Conservation (phyloP, 2,329 filamentous ascomycete species). For the Rhexocercosporidium sp. region DNA sequence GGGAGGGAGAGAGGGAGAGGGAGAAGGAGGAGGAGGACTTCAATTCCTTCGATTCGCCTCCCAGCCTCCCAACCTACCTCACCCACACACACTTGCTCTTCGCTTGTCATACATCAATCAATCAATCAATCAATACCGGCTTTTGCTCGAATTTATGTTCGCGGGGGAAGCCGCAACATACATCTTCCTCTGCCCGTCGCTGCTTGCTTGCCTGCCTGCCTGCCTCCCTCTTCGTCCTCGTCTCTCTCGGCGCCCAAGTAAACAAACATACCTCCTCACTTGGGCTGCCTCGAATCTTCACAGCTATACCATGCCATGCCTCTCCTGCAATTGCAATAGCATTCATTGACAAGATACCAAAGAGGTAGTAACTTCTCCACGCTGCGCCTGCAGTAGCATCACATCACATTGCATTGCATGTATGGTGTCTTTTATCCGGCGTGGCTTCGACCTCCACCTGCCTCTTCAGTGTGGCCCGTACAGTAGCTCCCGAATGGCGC, state of each 20-base stretch:
- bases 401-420: neutral
- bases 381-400: neutral
- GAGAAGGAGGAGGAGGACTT: too few species aligned
- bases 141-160: too few species aligned
- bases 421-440: conserved; percentile 4
- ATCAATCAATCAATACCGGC: too few species aligned
- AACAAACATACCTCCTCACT: neutral
- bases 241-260: too few species aligned
- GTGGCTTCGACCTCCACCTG: conserved; percentile 1
- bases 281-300: neutral
- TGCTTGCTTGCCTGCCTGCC: neutral
- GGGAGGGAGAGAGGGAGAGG: too few species aligned
- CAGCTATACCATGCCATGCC: neutral
- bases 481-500: neutral
- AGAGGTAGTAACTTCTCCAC: neutral
- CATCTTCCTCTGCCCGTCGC: neutral
- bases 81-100: too few species aligned
- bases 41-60: too few species aligned
- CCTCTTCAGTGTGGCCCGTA: neutral
- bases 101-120: too few species aligned
- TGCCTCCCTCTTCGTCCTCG: neutral
- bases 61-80: too few species aligned
- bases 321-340: neutral
- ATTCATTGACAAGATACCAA: neutral
- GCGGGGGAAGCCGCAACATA: too few species aligned